Base-by-base conservation (phyloP, 2,329 filamentous ascomycete genomes). In the Penicillium brasilianum region DNA sequence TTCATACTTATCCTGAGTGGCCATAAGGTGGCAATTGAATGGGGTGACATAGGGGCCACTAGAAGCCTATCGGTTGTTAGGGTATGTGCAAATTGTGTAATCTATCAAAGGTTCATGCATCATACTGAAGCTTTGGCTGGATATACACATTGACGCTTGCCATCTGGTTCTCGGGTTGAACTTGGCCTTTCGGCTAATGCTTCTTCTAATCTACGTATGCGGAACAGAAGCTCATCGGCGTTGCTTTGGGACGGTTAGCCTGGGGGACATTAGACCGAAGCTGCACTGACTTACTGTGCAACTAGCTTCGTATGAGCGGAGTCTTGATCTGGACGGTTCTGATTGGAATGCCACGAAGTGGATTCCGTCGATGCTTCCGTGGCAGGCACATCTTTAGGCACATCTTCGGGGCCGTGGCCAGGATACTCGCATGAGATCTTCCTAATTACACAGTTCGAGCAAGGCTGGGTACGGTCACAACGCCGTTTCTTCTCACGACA, bases 401-500 rank as follows among this genome's bases (percentile, higher is more conserved):
- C 36, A 4, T n/a, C 44, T 14, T 61, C 53, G 2, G 54, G n/a
- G 14, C 37, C 57, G 30, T 57, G 54, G 11, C 58, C 62, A 2
- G 61, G 16, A 36, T 69, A 71, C 55, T 65, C 59, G 54, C 68
- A 71, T 9, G 56, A 5, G n/a, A 65, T 65, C 4, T 60, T 58
- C 48, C 66, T 55, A 37, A 64, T 65, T 13, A 51, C 46, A 22
- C 66, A 71, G 18, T 67, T 71, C 10, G 62, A 65, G 37, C 67
- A 71, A 22, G 69, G 69, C 22, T 66, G 63, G 14, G 25, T 32
- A 18, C 67, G 64, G 54, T 71, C 63, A 44, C 69, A 71, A 9
- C 69, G 64, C 13, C 65, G 60, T 49, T 71, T 70, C 55, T 69
- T 68, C 18, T 63, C 60, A 10, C 69, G 64, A 50, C 69, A 71